Base-by-base conservation (phyloP, 495 filamentous ascomycete genomes). In the Cryomyces minteri region DNA sequence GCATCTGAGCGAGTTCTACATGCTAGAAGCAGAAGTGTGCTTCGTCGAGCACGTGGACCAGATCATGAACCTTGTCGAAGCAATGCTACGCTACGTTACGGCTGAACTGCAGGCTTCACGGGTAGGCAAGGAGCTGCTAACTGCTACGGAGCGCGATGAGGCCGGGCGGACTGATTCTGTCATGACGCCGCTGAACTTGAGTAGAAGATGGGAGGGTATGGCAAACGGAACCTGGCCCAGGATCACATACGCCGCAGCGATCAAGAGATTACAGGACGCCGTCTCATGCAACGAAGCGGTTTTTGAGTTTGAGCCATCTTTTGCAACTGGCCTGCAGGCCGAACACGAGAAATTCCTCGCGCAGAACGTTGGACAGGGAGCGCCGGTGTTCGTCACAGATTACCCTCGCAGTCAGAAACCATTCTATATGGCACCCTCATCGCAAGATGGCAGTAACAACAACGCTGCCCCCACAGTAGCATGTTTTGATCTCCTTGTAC, bases 1-100 rank as follows among this genome's bases (percentile, higher is more conserved):
- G 33, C 90, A 98, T 63, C 67, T 96, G 40, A 93, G 84, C 65
- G 90, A 98, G 54, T 98, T 98, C 60, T 96, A 95, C 63, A 98
- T 98, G 90, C 73, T 98, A 2, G 90, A 98, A 62, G 87, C 77
- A 6, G 90, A 98, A 61, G 63, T 82, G 43, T 77, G 72, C 58
- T 94, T 93, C 58, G 76, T 79, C 43, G 66, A 83, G 31, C 67
- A 76, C 41, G 60, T 94, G 18, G 62, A 67, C 38, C 64, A 67
- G 6, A 68, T 98, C 47, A 87, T 94, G 67, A 67, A 77, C 47
- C 56, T 90, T 6, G 71, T 82, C n/a, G 84, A 96, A 60, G 62
- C 77, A 47, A 74, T 90, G 67, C 68, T 93, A 29, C 71, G 74
- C 14, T 63, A 72, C 47, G 55, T 92, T 32, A 74, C 69, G 0